Evolutionary conservation across 345 rosid species (phyloP).

Genomic region (Gossypium anomalum): DNA sequence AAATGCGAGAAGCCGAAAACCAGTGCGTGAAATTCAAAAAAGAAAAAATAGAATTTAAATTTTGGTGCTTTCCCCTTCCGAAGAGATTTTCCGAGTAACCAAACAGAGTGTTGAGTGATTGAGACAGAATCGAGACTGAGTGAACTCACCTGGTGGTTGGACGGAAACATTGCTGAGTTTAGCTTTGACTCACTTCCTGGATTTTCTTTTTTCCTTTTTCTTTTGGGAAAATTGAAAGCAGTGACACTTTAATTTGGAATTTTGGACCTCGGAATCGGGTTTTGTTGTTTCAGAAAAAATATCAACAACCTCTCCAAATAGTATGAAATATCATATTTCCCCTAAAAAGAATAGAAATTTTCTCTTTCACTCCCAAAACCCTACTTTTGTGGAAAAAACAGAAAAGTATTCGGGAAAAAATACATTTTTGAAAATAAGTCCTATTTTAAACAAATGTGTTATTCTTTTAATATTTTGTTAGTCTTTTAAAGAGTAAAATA

Average conservation of each 20-base stretch:
- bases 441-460: no score
- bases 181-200: constrained; percentile 12
- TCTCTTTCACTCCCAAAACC: not conserved
- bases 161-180: constrained; percentile 18
- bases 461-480: no score
- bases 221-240: not conserved
- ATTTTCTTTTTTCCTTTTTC: no score
- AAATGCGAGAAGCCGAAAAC: not conserved
- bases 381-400: not conserved
- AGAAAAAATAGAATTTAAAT: not conserved
- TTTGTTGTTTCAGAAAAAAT: not conserved
- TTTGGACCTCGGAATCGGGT: not conserved
- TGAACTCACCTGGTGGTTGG: constrained; percentile 23
- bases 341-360: no score
- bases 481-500: no score
- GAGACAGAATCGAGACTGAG: not conserved
- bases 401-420: no score
- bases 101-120: not conserved
- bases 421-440: no score
- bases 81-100: constrained; percentile 1
- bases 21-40: not conserved
- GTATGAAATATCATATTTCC: not conserved
- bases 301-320: not conserved
- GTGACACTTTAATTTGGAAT: not conserved
- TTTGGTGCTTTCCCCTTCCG: not conserved